phyloP scores from a whole-genome alignment of 2,329 filamentous ascomycete species.

The Pseudogymnoascus sp. region DNA sequence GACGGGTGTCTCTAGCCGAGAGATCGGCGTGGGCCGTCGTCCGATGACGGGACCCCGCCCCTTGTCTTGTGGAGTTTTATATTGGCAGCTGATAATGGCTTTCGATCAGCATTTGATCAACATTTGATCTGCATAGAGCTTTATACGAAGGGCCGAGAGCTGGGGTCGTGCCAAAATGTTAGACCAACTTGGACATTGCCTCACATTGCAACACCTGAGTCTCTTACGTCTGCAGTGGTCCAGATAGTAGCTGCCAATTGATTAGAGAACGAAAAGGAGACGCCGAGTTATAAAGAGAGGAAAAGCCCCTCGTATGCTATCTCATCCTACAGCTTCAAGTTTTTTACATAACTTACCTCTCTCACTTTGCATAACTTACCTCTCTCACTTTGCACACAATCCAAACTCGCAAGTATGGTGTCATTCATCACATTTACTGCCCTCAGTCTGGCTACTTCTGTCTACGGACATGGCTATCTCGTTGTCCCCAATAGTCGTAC shows the following conservation, averaged over 20 bases:
- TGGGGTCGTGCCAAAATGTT: neutral
- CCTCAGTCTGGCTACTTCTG: conserved; percentile 10
- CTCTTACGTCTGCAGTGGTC: neutral
- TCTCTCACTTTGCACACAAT: neutral
- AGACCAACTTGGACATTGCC: neutral
- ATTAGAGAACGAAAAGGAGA: neutral
- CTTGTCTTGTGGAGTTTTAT: neutral
- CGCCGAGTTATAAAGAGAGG: neutral
- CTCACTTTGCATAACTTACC: neutral
- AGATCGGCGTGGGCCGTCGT: neutral
- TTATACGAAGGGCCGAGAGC: neutral
- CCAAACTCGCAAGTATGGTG: neutral
- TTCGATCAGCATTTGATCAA: neutral
- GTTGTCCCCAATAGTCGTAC: conserved; percentile 38
- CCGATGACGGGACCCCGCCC: neutral
- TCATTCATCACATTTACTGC: conserved; percentile 1
- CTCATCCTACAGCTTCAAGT: neutral
- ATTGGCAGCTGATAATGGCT: neutral
- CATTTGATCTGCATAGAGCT: neutral
- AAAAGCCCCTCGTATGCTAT: neutral
- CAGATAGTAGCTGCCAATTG: neutral
- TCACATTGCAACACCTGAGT: neutral
- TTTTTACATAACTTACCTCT: neutral
- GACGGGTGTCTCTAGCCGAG: neutral
- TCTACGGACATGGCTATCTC: conserved; percentile 40